Evolutionary conservation across 495 filamentous ascomycete species (phyloP), one percentile per base, ranked within the genome.

Genomic region (Tetracladium setigerum): DNA sequence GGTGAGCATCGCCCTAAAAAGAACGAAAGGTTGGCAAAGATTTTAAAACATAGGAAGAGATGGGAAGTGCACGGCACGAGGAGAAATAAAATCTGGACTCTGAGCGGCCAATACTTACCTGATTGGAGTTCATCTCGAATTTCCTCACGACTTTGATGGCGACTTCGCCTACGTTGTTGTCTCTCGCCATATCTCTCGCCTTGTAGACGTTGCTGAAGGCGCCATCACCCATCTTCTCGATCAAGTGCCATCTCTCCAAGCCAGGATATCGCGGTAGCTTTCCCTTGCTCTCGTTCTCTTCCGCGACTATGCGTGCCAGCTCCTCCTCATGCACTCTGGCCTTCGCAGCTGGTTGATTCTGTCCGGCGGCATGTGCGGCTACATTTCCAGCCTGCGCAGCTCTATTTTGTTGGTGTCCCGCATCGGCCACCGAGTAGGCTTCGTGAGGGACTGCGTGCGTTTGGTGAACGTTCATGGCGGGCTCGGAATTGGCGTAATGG

Each of bases 141-240:
- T 98, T 98, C 47, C 92, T 83, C 45, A 98, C 92, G 17, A 98
- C 92, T 62, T 98, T 98, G 76, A 98, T 97, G 37, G 92, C 92
- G 13, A 92, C 89, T 58, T 98, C 86, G 35, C 78, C 82, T 34
- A 74, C 74, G 43, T 83, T 69, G 16, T 82, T 81, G 15, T 71
- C 57, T 27, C 22, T 27, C 15, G 38, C 54, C 4, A 67, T 70
- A 64, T 98, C 94, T 48, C 71, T 73, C 14, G 94, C 92, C 3
- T 87, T 81, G 63, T 96, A 98, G 46, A 98, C 92, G 52, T 98
- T 98, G 72, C 91, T 96, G 74, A 98, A 98, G 36, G 92, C 92
- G 42, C 92, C 92, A 57, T 98, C 92, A 44, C 92, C 92, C 92
- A 98, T 98, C 74, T 98, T 98, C 66, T 97, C 90, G 33, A 95